Base-by-base conservation (phyloP, 116 monocot species). In the Posidonia oceanica region DNA sequence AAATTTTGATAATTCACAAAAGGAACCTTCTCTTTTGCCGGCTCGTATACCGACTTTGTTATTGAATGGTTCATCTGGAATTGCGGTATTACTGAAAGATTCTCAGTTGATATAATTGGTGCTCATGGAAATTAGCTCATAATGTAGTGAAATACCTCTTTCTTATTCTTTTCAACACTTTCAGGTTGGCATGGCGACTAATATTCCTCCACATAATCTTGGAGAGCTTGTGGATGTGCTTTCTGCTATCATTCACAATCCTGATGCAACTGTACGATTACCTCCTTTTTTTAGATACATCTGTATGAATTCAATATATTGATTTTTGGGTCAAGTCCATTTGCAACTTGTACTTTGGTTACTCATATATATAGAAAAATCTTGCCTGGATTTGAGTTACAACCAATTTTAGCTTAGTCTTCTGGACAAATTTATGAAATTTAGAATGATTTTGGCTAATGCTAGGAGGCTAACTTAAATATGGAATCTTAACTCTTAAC, bases 151-250 rank as follows among this genome's bases (percentile, higher is more conserved):
- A 48, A 51, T 23, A 14, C 14, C 12, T 23, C 1, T 40, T 7
- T 58, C 29, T n/a, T n/a, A 37, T 39, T 68, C 17, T 17, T 44
- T 5, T 59, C 42, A 58, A 21, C 69, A 22, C 37, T 76, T 57
- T n/a, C 66, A 91, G 96, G 96, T 96, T 76, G 96, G 96, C 20
- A 96, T 96, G 96, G 96, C 96, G 18, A 96, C 96, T 76, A 96
- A 96, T 77, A 91, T 96, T 80, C 96, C 96, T 59, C 91, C 96
- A 12, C 96, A 96, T 75, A 96, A 96, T 80, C 91, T 96, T 59
- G 83, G 78, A 12, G 96, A 96, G 71, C 86, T 96, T 74, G 96
- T 96, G 59, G 91, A 96, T 84, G 88, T 78, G 69, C 85, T 96
- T 61, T 87, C 88, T 67, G 83, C 78, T 38, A 72, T 91, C 53